These are phyloP conservation scores for Hanseniaspora occidentalis DNA, from an alignment of 805 yeast genomes.

Conservation along the genomic window DNA sequence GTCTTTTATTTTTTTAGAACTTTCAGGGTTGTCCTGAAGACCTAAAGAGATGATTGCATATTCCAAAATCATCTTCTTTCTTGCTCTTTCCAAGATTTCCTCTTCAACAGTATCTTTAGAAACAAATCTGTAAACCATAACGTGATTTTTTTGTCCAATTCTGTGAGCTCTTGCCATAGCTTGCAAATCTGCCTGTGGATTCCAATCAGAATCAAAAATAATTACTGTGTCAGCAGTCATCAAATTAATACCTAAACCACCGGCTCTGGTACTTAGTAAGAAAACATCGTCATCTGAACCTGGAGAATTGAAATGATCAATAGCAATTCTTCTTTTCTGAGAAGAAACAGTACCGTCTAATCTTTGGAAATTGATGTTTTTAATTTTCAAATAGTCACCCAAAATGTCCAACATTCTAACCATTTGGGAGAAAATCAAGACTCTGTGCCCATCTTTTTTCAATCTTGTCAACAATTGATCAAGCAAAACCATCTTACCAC, in stretches of 20 bases:
- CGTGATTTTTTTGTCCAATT: constrained; percentile 98
- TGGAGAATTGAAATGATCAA: constrained; percentile 92
- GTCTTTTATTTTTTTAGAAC: constrained; percentile 34
- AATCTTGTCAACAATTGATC: constrained; percentile 80
- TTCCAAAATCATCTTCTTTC: constrained; percentile 96
- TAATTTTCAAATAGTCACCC: constrained; percentile 82
- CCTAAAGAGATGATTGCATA: constrained; percentile 96
- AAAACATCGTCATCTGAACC: constrained; percentile 88
- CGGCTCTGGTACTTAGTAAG: constrained; percentile 89
- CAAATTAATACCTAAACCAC: constrained; percentile 94
- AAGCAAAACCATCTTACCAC: constrained; percentile 94
- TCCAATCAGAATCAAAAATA: constrained; percentile 97
- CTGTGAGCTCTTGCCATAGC: constrained; percentile 99
- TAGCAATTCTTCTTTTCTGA: constrained; percentile 82
- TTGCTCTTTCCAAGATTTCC: constrained; percentile 90
- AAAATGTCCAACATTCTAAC: constrained; percentile 89
- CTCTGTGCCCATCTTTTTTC: constrained; percentile 91
- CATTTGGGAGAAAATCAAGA: constrained; percentile 92
- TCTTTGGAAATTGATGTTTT: constrained; percentile 82
- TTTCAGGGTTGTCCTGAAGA: constrained; percentile 48
- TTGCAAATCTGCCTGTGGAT: constrained; percentile 97
- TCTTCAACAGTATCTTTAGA: constrained; percentile 97
- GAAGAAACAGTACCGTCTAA: constrained; percentile 96
- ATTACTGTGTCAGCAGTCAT: constrained; percentile 99
- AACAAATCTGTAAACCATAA: constrained; percentile 94